A percentile compares a stretch with the other conserved stretches of the same genome.
phyloP scores from a whole-genome alignment of 805 yeast species.

The Wickerhamomyces chambardii region DNA sequence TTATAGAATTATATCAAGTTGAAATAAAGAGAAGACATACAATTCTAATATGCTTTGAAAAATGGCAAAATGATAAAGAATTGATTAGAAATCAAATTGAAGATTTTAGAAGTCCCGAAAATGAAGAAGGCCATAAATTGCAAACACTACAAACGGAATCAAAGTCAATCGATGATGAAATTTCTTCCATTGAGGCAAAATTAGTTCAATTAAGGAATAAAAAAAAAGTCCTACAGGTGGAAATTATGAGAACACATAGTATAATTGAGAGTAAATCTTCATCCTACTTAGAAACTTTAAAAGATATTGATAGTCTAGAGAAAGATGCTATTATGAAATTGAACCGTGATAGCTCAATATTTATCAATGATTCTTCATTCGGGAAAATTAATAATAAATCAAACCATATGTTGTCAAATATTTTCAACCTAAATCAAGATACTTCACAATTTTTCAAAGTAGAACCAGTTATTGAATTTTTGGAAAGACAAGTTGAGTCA shows the following conservation, averaged over 20 bases:
- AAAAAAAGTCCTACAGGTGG: slow-evolving; percentile 21
- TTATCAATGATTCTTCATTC: not conserved
- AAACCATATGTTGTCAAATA: not conserved
- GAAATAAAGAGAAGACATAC: slow-evolving; percentile 20
- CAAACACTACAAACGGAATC: slow-evolving; percentile 23
- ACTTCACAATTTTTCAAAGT: not conserved
- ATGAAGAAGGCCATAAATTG: slow-evolving; percentile 31
- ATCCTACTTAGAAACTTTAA: slow-evolving; percentile 29
- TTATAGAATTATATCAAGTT: slow-evolving; percentile 29
- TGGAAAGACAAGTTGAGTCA: slow-evolving; percentile 12
- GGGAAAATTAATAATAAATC: too few relatives aligned
- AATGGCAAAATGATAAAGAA: slow-evolving; percentile 29
- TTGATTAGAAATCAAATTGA: slow-evolving; percentile 23
- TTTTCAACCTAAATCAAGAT: not conserved
- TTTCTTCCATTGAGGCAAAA: slow-evolving; percentile 23
- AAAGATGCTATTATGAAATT: slow-evolving; percentile 21
- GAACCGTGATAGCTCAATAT: slow-evolving; percentile 17
- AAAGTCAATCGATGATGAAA: slow-evolving; percentile 25
- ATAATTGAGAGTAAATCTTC: slow-evolving; percentile 39
- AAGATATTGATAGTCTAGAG: slow-evolving; percentile 29
- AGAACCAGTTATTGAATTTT: slow-evolving; percentile 9
- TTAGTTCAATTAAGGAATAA: slow-evolving; percentile 23
- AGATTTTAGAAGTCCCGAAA: slow-evolving; percentile 26
- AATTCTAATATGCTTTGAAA: slow-evolving; percentile 20
- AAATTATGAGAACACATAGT: slow-evolving; percentile 34